phyloP scores from a whole-genome alignment of 2,329 filamentous ascomycete genomes.

The Chrysoporthe deuterocubensis region DNA sequence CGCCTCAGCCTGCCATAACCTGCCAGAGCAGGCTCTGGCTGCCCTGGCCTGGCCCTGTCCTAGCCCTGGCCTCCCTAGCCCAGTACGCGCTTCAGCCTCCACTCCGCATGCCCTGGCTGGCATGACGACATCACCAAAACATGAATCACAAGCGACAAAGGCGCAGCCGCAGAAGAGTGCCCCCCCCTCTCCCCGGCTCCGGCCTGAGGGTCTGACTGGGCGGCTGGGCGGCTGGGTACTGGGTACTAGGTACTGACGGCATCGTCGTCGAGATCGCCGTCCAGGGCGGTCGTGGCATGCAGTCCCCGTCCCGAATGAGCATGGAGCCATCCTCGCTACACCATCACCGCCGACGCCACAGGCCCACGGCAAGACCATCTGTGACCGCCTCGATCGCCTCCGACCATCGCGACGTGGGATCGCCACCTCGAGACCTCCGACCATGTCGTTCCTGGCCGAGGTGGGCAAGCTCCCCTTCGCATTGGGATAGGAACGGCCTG shows the following conservation, averaged over 20 bases:
- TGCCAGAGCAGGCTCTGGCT: too few relatives aligned
- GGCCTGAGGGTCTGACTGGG: background rate
- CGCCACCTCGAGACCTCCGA: background rate
- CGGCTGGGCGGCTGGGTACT: too few relatives aligned
- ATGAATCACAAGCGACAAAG: constrained; percentile 10
- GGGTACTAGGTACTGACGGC: too few relatives aligned
- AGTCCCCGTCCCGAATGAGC: background rate
- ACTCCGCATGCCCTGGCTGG: constrained; percentile 2
- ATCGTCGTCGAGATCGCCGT: background rate
- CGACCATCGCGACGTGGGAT: background rate
- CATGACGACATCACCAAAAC: constrained; percentile 1
- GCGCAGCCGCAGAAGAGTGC: constrained; percentile 8
- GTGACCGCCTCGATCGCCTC: background rate
- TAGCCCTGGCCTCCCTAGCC: background rate
- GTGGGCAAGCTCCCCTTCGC: background rate
- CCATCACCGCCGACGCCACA: background rate
- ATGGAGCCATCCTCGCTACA: background rate
- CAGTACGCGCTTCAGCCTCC: background rate
- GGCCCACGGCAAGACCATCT: background rate
- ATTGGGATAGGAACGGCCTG: background rate
- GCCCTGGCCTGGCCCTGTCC: too few relatives aligned
- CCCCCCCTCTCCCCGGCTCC: background rate
- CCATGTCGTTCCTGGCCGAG: background rate
- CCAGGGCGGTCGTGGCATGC: background rate
- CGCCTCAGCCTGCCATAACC: too few relatives aligned